Evolutionary conservation across 2,329 filamentous ascomycete species (phyloP), one percentile per base, ranked within the genome.

Genomic region (Aspergillus calidoustus): DNA sequence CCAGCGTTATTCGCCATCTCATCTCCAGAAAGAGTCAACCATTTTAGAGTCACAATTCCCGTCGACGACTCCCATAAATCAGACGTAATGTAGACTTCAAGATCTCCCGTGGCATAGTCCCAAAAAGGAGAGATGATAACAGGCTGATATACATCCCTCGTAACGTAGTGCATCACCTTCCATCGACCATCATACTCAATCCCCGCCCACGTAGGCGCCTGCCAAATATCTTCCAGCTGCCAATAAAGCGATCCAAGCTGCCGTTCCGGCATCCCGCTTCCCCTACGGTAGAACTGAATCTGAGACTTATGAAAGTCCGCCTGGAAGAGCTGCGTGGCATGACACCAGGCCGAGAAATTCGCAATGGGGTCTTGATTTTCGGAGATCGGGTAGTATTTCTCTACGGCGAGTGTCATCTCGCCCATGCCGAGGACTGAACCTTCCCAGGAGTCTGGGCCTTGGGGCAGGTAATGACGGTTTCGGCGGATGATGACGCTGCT

Each of bases 141-240:
- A 1, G 80, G 80, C 55, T 84, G 73, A 66, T 86, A 89, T 25
- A 86, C 82, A 59, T 88, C 84, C 60, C 83, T 84, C 3, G 83
- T 82, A 1, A 81, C 76, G 60, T 88, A 86, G 61, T 88, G 86
- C 19, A 89, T 72, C 0, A 87, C 80, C 70, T 89, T 89, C 86
- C 86, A 88, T 1, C 87, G 77, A 0, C 86, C 86, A 54, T 84
- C 83, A 62, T 87, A 87, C 69, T 89, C 87, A 38, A 89, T 84
- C 0, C 85, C 83, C 0, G 86, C 84, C 86, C 87, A 89, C 0
- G 85, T 87, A 0, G 87, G 86, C 1, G 85, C 86, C 65, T 87
- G 85, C 86, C 86, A 88, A 61, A 87, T 83, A 67, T 89, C 87
- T 66, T 89, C 86, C 1, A 89, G 77, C 68, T 89, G 87, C 87